phyloP scores from a whole-genome alignment of 352 stramenopile genomes.

The Globisporangium yorkense region DNA sequence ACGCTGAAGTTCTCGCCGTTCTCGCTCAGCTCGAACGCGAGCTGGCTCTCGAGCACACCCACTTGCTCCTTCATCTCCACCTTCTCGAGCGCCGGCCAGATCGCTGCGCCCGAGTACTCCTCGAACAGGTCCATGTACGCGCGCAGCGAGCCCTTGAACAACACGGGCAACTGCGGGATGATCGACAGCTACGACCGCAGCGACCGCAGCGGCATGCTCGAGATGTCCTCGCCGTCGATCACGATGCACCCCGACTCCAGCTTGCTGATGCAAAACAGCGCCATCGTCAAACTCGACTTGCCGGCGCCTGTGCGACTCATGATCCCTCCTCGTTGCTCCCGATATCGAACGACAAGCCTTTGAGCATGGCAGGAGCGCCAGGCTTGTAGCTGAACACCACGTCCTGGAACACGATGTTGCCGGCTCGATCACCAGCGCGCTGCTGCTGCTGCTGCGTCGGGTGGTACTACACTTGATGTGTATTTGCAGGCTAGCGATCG shows the following conservation, averaged over 20 bases:
- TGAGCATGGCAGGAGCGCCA: no score
- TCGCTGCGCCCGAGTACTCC: slow-evolving; percentile 42
- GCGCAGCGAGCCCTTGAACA: slow-evolving; percentile 83
- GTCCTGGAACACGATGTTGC: neutral
- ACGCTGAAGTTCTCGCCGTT: neutral
- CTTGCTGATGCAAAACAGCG: slow-evolving; percentile 92
- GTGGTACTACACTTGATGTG: no score
- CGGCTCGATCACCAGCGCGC: neutral
- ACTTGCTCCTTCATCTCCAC: slow-evolving; percentile 65
- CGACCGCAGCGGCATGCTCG: slow-evolving; percentile 34
- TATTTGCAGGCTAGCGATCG: no score
- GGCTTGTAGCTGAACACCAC: neutral
- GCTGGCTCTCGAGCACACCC: slow-evolving; percentile 13
- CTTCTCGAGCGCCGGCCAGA: slow-evolving; percentile 49
- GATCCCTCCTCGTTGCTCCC: no score
- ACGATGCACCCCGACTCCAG: slow-evolving; percentile 62
- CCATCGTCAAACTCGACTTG: slow-evolving; percentile 33
- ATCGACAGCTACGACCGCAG: slow-evolving; percentile 42
- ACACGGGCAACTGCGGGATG: slow-evolving; percentile 59
- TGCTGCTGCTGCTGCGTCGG: no score
- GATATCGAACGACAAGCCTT: no score
- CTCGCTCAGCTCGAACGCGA: slow-evolving; percentile 21
- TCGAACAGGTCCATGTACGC: slow-evolving; percentile 85
- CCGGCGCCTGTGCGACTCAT: no score
- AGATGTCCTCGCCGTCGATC: slow-evolving; percentile 55